phyloP scores from a whole-genome alignment of 2,329 filamentous ascomycete genomes.

The Apiospora sp. region DNA sequence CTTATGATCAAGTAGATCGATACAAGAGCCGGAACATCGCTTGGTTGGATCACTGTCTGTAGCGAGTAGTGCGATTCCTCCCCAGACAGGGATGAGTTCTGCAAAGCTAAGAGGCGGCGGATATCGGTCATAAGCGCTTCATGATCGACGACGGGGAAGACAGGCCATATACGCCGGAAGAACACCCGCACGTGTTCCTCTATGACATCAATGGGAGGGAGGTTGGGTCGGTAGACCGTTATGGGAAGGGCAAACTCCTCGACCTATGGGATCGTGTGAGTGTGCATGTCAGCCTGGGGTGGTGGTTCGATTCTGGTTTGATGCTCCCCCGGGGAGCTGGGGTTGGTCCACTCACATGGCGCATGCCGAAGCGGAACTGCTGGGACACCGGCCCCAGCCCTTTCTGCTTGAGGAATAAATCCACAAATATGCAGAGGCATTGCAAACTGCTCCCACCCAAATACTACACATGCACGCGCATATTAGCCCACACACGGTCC shows the following conservation, averaged over 20 bases:
- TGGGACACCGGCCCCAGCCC: constrained; percentile 32
- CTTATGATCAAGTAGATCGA: constrained; percentile 32
- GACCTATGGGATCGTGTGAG: neutral
- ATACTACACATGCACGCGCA: constrained; percentile 15
- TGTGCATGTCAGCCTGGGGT: neutral
- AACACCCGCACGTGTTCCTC: constrained; percentile 30
- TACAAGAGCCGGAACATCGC: constrained; percentile 27
- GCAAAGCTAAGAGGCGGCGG: constrained; percentile 11
- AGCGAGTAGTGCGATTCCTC: neutral
- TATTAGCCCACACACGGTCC: neutral
- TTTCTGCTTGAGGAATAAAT: constrained; percentile 34
- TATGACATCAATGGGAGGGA: constrained; percentile 28
- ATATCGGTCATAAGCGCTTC: constrained; percentile 29
- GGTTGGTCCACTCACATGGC: constrained; percentile 22
- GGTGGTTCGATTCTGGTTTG: neutral
- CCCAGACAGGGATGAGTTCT: neutral
- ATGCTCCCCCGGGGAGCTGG: neutral
- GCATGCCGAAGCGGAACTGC: constrained; percentile 36
- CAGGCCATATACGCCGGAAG: constrained; percentile 33
- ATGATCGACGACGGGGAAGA: constrained; percentile 35
- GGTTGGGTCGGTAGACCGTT: constrained; percentile 26
- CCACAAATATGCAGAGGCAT: constrained; percentile 36
- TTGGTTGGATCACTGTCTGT: neutral
- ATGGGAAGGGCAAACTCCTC: constrained; percentile 36
- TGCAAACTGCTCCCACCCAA: constrained; percentile 34